These are phyloP conservation scores for Paramecium caudatum DNA, from an alignment of 73 alveolate genomes.

Conservation along the genomic window DNA sequence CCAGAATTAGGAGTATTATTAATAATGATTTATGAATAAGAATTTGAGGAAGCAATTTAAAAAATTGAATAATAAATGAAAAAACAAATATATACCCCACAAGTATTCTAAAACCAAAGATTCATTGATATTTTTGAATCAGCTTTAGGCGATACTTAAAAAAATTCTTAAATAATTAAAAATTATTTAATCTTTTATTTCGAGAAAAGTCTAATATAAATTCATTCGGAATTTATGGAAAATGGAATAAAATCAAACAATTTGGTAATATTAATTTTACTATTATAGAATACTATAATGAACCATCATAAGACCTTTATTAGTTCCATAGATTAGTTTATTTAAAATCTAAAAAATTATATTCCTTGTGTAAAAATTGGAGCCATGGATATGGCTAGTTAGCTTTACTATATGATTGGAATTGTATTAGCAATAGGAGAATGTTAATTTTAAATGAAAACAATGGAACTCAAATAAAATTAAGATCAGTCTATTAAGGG, in stretches of 20 bases:
- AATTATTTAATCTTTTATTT: neutral
- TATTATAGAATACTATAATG: neutral
- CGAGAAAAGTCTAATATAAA: neutral
- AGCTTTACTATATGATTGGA: neutral
- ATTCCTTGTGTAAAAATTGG: neutral
- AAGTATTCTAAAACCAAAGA: neutral
- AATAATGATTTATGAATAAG: slow-evolving; percentile 4
- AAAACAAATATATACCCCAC: neutral
- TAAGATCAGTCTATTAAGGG: neutral
- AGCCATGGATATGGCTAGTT: neutral
- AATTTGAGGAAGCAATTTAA: neutral
- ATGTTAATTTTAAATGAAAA: neutral
- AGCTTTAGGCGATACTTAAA: neutral
- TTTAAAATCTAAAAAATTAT: slow-evolving; percentile 3
- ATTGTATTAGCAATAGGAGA: neutral
- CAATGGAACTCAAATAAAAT: neutral
- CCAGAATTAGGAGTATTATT: slow-evolving; percentile 42
- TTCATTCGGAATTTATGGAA: slow-evolving; percentile 14
- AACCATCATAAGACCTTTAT: neutral
- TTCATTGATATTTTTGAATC: neutral
- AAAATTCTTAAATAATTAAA: neutral
- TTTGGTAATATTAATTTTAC: neutral
- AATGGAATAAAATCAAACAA: neutral
- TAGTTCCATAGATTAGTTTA: neutral
- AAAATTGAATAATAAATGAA: neutral